Evolutionary conservation across 2,329 filamentous ascomycete species (phyloP).

Genomic region (Ophiostoma novo-ulmi): DNA sequence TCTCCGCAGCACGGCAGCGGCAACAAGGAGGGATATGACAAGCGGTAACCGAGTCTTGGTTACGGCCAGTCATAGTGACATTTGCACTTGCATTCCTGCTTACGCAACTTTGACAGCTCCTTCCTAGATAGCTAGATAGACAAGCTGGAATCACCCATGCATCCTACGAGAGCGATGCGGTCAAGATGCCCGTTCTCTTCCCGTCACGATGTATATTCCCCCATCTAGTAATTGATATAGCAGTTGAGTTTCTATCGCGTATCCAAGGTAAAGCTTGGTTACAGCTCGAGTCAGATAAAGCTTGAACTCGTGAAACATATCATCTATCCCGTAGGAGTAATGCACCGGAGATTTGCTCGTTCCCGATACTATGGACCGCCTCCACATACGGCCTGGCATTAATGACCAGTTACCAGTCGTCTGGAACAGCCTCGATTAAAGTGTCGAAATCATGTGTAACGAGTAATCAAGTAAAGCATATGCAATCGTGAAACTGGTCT

Average conservation of each 20-base stretch:
- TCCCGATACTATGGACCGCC: not conserved
- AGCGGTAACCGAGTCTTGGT: not conserved
- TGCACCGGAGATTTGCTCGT: not conserved
- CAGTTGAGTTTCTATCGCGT: not conserved
- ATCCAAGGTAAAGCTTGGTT: too few species aligned
- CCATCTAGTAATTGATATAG: not conserved
- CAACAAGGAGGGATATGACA: not conserved
- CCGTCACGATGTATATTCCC: constrained; percentile 1
- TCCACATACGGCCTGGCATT: not conserved
- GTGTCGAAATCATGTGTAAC: not conserved
- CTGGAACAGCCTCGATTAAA: not conserved
- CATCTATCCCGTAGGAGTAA: not conserved
- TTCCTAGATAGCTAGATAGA: not conserved
- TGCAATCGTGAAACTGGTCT: not conserved
- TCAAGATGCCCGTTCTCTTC: not conserved
- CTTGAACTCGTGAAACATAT: not conserved
- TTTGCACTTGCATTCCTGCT: not conserved
- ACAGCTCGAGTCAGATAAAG: not conserved
- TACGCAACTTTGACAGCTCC: not conserved
- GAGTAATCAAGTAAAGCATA: not conserved
- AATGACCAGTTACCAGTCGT: not conserved
- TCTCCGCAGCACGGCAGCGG: not conserved
- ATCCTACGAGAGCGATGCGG: not conserved
- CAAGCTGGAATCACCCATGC: not conserved
- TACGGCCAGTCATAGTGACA: not conserved